Percentiles rank a stretch among this genome's conserved stretches.
Conservation (phyloP, 176 grass and related monocot species). For the Luzula sylvatica region DNA sequence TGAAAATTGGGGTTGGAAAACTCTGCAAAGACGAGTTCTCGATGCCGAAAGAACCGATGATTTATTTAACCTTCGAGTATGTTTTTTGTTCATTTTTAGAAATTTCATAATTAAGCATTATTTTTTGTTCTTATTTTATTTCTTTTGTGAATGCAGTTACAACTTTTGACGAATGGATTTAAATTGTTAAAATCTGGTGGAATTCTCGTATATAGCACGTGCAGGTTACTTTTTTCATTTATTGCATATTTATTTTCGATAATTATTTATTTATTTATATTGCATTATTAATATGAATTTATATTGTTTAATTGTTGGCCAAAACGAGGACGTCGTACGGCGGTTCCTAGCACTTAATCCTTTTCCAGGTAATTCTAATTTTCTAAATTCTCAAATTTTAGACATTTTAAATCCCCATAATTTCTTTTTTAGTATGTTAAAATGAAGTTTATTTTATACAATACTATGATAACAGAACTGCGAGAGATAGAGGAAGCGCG, state of each 20-base stretch:
- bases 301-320: conserved; percentile 59
- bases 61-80: conserved; percentile 74
- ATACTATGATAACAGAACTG: conserved; percentile 40
- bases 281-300: conserved; percentile 26
- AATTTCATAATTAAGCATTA: too few species aligned
- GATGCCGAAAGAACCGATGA: conserved; percentile 81
- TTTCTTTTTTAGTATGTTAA: too few species aligned
- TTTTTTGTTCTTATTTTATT: too few species aligned
- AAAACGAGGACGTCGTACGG: conserved; percentile 89
- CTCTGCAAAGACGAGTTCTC: conserved; percentile 75
- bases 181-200: conserved; percentile 73
- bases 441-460: neutral
- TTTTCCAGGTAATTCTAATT: conserved; percentile 73
- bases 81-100: too few species aligned
- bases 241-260: neutral
- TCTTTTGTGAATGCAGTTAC: conserved; percentile 37
- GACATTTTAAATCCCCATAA: too few species aligned
- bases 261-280: too few species aligned
- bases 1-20: conserved; percentile 96
- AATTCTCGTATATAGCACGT: conserved; percentile 85
- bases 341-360: conserved; percentile 55
- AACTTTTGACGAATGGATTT: conserved; percentile 80
- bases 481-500: conserved; percentile 29
- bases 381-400: neutral
- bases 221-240: conserved; percentile 57